Evolutionary conservation across 2,329 filamentous ascomycete species (phyloP), one percentile per base, ranked within the genome.

Genomic region (Colletotrichum spaethianum): DNA sequence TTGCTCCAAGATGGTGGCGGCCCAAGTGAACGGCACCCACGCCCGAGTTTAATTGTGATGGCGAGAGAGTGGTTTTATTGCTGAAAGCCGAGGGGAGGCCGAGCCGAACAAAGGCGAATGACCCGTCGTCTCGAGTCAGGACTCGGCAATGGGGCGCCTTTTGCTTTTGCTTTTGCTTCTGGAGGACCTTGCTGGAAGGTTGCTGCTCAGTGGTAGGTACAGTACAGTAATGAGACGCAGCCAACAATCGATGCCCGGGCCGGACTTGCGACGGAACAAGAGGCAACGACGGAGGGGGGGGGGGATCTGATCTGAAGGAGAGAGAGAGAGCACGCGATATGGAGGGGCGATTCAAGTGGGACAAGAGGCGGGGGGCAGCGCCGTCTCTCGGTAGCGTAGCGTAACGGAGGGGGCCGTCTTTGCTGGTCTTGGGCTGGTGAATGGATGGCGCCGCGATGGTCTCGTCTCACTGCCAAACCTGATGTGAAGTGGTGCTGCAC

Each of bases 401-500:
- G 28, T 26, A 46, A 40, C 36, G 28, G 42, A 50, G 44, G 28
- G 20, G 12, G 2, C 42, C 66, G 66, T 36, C 60, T 57, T 50
- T 69, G 26, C 40, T n/a, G 31, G 36, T 1, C 23, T 36, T n/a
- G 31, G 36, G 3, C 23, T 36, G 31, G 23, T 16, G 31, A 16
- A 64, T 61, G 65, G 67, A 64, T 61, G 65, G 67, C 55, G 67
- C 67, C 63, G 67, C 46, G 44, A 64, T 70, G 44, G 52, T 38
- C 36, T 42, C 18, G 33, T 63, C 16, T 12, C 28, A n/a, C n/a
- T n/a, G n/a, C 20, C 33, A 16, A 63, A 28, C 46, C 48, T 16
- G 33, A 28, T 33, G 50, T 53, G 50, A 33, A 20, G 28, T 53
- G 50, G 31, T 53, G 20, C 46, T 55, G 61, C 46, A 53, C 46